phyloP scores from a whole-genome alignment of 108 stramenopile species.

The Parietichytrium sp. region DNA sequence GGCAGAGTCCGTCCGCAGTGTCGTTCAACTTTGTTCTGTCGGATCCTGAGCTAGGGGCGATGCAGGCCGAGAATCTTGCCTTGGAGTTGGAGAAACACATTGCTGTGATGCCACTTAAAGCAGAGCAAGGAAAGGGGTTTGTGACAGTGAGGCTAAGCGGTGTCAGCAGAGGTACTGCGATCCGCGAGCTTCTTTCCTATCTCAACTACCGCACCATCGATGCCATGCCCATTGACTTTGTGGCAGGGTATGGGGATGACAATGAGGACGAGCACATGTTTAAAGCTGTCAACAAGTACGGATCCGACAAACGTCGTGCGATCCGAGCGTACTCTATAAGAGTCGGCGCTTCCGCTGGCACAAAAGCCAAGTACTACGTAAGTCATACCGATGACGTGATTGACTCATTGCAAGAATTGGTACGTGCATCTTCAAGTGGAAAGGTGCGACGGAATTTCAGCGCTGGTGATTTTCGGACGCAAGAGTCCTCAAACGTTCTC shows the following conservation, averaged over 20 bases:
- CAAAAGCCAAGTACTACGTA: slow-evolving; percentile 31
- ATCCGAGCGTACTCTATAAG: not conserved
- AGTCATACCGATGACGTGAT: slow-evolving; percentile 9
- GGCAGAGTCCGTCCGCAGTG: slow-evolving; percentile 60
- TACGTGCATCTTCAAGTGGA: not conserved
- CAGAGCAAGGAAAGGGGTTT: slow-evolving; percentile 69
- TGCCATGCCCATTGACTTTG: not conserved
- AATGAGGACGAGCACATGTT: slow-evolving; percentile 66
- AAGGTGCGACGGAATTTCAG: slow-evolving; percentile 34
- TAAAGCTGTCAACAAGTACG: slow-evolving; percentile 16
- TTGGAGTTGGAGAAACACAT: slow-evolving; percentile 85
- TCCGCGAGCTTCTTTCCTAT: slow-evolving; percentile 49
- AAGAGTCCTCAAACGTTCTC: slow-evolving; percentile 7
- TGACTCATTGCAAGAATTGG: not conserved
- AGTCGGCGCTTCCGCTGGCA: not conserved
- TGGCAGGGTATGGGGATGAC: slow-evolving; percentile 61
- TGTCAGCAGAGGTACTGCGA: slow-evolving; percentile 62
- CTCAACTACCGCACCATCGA: no score
- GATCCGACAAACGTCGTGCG: not conserved
- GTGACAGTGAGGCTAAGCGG: slow-evolving; percentile 68
- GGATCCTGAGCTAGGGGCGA: slow-evolving; percentile 66
- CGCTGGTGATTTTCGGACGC: not conserved
- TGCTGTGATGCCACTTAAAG: slow-evolving; percentile 81
- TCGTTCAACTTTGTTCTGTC: slow-evolving; percentile 70
- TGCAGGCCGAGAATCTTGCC: slow-evolving; percentile 90